Conservation (phyloP, 2,329 filamentous ascomycete species). For the Apiospora phragmitis region DNA sequence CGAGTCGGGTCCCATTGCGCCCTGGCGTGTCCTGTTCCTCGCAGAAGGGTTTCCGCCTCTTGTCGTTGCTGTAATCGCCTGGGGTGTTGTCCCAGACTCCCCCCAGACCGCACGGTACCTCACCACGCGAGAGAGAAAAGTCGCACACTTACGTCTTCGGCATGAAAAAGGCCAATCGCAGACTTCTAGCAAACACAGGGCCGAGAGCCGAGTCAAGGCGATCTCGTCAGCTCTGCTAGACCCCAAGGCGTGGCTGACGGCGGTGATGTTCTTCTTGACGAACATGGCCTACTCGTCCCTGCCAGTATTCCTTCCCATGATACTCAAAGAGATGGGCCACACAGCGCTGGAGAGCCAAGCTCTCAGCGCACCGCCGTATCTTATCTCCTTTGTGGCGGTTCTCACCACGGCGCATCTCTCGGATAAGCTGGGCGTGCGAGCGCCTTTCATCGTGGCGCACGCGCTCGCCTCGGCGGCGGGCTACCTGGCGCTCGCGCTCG, state of each 20-base stretch:
- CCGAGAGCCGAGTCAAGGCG: constrained; percentile 40
- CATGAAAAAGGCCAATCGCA: constrained; percentile 39
- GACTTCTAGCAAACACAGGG: constrained; percentile 25
- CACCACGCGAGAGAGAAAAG: constrained; percentile 62
- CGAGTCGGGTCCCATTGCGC: constrained; percentile 65
- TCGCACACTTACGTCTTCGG: constrained; percentile 69
- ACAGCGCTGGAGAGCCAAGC: constrained; percentile 68
- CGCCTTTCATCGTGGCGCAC: constrained; percentile 66
- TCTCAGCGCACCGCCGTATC: constrained; percentile 78
- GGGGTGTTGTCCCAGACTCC: constrained; percentile 73
- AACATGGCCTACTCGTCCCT: constrained; percentile 88
- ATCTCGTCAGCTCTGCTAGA: constrained; percentile 61
- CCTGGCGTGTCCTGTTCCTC: constrained; percentile 84
- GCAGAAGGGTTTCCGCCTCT: constrained; percentile 84
- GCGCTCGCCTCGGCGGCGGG: constrained; percentile 65
- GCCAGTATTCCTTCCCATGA: constrained; percentile 83
- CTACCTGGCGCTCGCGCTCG: constrained; percentile 61
- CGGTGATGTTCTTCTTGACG: constrained; percentile 81
- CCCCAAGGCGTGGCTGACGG: constrained; percentile 73
- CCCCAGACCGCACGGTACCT: constrained; percentile 68
- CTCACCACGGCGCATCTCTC: constrained; percentile 72
- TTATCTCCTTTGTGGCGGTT: constrained; percentile 71
- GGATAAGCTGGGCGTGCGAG: constrained; percentile 64
- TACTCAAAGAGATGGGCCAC: constrained; percentile 76
- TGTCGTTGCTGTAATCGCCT: constrained; percentile 71